phyloP scores from a whole-genome alignment of 371 early-diverging fungal genomes.

The Mortierella sp. region DNA sequence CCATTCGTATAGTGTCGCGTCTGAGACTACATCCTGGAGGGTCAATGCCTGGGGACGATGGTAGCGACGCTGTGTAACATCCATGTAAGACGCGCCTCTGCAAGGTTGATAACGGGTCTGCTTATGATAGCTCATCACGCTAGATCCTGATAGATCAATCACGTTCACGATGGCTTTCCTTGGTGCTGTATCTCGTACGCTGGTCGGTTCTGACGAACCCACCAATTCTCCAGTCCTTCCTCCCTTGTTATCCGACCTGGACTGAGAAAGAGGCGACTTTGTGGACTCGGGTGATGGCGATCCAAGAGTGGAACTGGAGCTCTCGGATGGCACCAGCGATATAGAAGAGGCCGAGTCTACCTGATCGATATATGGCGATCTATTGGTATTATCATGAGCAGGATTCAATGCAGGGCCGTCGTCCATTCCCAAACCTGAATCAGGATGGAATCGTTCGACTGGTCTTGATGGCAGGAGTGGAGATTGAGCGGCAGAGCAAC shows the following conservation, averaged over 20 bases:
- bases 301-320: background rate
- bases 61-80: background rate
- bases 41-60: conserved; percentile 9
- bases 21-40: conserved; percentile 30
- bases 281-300: background rate
- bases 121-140: conserved; percentile 27
- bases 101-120: conserved; percentile 9
- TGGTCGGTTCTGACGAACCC: background rate
- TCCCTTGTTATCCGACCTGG: no score
- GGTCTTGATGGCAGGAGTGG: background rate
- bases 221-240: background rate
- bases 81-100: background rate
- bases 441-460: background rate
- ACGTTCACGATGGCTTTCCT: conserved; percentile 20
- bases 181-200: background rate
- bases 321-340: background rate
- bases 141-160: conserved; percentile 24
- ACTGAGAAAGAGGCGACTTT: background rate
- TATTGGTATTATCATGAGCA: background rate
- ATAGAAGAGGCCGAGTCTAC: conserved; percentile 5
- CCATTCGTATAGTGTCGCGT: conserved; percentile 43
- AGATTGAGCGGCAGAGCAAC: conserved; percentile 9
- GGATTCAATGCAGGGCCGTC: background rate
- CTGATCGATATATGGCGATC: background rate
- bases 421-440: no score